Conservation (phyloP, 257 asterid species). For the Voacanga thouarsii region DNA sequence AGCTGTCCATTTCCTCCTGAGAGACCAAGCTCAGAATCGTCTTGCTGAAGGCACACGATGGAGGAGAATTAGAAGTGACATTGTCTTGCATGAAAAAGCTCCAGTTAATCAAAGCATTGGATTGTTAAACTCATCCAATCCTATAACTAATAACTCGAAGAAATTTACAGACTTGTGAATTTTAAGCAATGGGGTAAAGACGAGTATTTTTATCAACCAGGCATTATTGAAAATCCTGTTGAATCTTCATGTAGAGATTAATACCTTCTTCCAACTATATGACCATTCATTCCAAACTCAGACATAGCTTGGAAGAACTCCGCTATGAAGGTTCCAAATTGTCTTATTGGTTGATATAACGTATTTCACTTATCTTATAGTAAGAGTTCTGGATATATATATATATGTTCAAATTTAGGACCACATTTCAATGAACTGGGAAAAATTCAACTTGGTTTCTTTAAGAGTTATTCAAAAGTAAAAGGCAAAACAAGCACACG, state of each 20-base stretch:
- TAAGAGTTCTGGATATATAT: no score
- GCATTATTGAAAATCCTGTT: no score
- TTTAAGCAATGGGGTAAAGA: background rate
- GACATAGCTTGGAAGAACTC: no score
- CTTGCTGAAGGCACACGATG: constrained; percentile 53
- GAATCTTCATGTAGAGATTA: no score
- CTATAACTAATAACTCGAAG: background rate
- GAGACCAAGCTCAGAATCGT: constrained; percentile 62
- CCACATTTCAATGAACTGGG: background rate
- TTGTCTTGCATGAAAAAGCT: background rate
- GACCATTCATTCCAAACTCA: no score
- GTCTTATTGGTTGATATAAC: no score
- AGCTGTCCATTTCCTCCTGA: constrained; percentile 72
- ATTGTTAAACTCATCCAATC: background rate
- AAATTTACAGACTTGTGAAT: background rate
- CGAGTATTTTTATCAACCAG: no score
- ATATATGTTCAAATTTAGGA: no score
- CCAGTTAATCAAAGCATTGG: background rate
- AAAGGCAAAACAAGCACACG: background rate
- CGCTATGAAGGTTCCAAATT: no score
- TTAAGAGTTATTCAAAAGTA: background rate
- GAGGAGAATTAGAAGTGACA: background rate
- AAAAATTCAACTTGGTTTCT: background rate
- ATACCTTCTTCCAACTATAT: no score
- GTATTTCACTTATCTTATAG: no score